Evolutionary conservation across 75 land plant genomes (phyloP).

Genomic region (Picea sitchensis): DNA sequence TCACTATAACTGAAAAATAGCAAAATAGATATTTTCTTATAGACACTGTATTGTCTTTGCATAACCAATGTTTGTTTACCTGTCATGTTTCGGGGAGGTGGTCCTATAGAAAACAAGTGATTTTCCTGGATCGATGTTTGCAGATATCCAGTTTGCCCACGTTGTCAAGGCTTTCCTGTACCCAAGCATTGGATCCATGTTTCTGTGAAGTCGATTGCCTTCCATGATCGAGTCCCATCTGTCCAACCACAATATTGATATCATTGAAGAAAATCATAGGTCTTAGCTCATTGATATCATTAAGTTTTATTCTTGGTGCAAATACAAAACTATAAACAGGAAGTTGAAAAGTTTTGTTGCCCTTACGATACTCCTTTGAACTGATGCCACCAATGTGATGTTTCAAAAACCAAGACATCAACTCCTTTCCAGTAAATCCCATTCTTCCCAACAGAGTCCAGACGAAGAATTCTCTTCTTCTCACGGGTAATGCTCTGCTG

Average conservation of each 20-base stretch:
- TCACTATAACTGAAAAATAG: too few relatives aligned
- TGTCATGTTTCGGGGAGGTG: slow-evolving; percentile 33
- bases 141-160: slow-evolving; percentile 35
- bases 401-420: slow-evolving; percentile 64
- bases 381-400: slow-evolving; percentile 88
- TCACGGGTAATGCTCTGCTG: not conserved
- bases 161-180: slow-evolving; percentile 30
- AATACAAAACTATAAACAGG: too few relatives aligned
- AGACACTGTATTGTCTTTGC: too few relatives aligned
- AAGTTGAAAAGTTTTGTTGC: slow-evolving; percentile 8
- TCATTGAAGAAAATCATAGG: too few relatives aligned
- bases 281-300: too few relatives aligned
- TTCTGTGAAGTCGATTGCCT: not conserved
- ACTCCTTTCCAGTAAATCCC: slow-evolving; percentile 57
- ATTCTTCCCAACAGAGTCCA: slow-evolving; percentile 55
- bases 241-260: not conserved
- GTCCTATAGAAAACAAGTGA: slow-evolving; percentile 37
- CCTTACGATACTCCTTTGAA: slow-evolving; percentile 13
- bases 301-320: too few relatives aligned
- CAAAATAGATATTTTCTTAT: too few relatives aligned
- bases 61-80: slow-evolving; percentile 9
- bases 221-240: not conserved
- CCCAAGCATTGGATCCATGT: slow-evolving; percentile 6
- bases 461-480: slow-evolving; percentile 30
- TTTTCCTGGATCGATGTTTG: slow-evolving; percentile 13